Evolutionary conservation across 2,329 filamentous ascomycete genomes (phyloP).

Genomic region (Trichoderma harzianum): DNA sequence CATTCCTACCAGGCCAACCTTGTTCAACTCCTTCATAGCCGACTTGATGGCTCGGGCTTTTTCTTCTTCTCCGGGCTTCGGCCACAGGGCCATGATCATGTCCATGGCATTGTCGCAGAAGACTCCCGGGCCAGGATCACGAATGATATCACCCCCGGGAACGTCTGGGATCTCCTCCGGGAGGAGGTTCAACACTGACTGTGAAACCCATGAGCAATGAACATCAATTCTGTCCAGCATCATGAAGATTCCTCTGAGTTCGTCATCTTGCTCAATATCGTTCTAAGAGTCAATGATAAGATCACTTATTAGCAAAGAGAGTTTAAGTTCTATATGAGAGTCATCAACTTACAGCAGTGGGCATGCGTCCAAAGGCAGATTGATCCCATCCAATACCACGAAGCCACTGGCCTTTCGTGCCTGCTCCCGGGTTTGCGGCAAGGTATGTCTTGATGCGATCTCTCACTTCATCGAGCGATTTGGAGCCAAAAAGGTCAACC

Average conservation of each 20-base stretch:
- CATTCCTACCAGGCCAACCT: slow-evolving; percentile 64
- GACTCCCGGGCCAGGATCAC: slow-evolving; percentile 60
- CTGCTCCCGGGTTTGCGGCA: slow-evolving; percentile 46
- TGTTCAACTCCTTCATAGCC: slow-evolving; percentile 61
- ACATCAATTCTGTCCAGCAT: slow-evolving; percentile 69
- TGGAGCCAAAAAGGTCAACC: slow-evolving; percentile 59
- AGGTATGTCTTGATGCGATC: slow-evolving; percentile 52
- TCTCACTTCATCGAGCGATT: slow-evolving; percentile 54
- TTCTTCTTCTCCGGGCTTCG: slow-evolving; percentile 50
- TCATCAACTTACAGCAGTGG: slow-evolving; percentile 52
- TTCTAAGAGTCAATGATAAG: slow-evolving; percentile 32
- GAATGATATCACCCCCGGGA: slow-evolving; percentile 62
- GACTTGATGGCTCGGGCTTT: slow-evolving; percentile 54
- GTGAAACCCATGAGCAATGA: slow-evolving; percentile 68
- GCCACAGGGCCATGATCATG: slow-evolving; percentile 54
- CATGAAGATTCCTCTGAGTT: slow-evolving; percentile 56
- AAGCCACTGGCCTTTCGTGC: slow-evolving; percentile 57
- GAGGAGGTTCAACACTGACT: slow-evolving; percentile 59
- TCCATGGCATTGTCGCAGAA: slow-evolving; percentile 75
- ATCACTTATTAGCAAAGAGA: neutral
- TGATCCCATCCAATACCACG: slow-evolving; percentile 71
- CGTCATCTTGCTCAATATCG: slow-evolving; percentile 52
- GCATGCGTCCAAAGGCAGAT: slow-evolving; percentile 61
- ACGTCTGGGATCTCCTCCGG: slow-evolving; percentile 50
- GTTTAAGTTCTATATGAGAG: too few species aligned